Conservation (phyloP, 805 yeast species). For the Kodamaea jinghongensis region DNA sequence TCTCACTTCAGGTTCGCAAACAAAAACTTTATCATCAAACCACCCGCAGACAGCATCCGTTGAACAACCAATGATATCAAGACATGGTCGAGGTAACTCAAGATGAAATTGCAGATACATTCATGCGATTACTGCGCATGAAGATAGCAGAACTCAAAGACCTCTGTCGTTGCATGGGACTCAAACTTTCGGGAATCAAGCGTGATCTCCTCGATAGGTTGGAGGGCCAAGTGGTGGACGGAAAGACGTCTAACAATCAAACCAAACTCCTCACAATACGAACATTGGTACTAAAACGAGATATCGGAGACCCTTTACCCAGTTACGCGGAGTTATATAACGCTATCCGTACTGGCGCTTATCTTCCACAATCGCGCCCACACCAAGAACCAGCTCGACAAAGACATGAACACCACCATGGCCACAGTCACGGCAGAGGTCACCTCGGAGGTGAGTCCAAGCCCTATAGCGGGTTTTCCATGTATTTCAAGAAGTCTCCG, state of each 20-base stretch:
- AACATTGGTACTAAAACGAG: constrained; percentile 40
- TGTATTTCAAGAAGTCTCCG: constrained; percentile 52
- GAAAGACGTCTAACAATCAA: constrained; percentile 31
- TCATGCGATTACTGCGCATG: constrained; percentile 29
- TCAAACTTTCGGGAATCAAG: constrained; percentile 58
- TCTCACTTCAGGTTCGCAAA: too few relatives aligned
- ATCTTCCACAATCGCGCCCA: neutral
- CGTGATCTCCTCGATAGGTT: constrained; percentile 57
- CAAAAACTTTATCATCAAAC: too few relatives aligned
- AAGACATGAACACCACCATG: neutral
- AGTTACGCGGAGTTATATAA: constrained; percentile 26
- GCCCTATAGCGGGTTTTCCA: constrained; percentile 35
- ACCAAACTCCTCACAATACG: constrained; percentile 45
- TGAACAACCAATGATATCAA: too few relatives aligned
- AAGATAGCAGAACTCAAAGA: constrained; percentile 54
- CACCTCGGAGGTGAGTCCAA: constrained; percentile 8
- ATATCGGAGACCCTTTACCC: constrained; percentile 36
- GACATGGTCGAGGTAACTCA: constrained; percentile 2
- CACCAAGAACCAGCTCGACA: neutral
- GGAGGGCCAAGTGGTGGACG: constrained; percentile 41
- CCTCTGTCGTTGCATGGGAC: constrained; percentile 47
- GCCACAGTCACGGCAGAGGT: neutral
- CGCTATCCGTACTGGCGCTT: constrained; percentile 22
- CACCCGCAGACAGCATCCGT: too few relatives aligned
- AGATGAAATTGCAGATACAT: constrained; percentile 23